These are phyloP conservation scores for Saturnispora gosingensis DNA, from an alignment of 805 yeast genomes.

Conservation along the genomic window DNA sequence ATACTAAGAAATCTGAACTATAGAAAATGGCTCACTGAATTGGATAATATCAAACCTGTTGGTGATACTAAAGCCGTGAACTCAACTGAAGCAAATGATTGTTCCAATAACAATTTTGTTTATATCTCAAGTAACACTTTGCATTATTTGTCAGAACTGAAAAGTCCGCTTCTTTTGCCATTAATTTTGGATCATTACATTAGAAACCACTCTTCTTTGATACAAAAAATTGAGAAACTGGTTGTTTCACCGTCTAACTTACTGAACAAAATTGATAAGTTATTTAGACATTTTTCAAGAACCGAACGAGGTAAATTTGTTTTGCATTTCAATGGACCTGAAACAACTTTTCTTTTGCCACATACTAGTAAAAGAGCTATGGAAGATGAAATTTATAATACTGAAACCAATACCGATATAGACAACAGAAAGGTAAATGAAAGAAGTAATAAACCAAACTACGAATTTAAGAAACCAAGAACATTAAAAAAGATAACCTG, in stretches of 20 bases:
- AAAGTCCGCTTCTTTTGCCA: background rate
- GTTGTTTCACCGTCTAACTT: background rate
- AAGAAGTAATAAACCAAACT: background rate
- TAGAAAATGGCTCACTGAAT: background rate
- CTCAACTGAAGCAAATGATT: background rate
- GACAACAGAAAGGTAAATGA: background rate
- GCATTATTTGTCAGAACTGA: slow-evolving; percentile 2
- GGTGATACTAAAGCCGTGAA: background rate
- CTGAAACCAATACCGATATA: background rate
- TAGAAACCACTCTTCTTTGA: background rate
- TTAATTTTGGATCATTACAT: background rate
- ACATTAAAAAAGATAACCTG: background rate
- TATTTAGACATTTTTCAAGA: slow-evolving; percentile 1
- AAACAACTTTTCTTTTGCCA: background rate
- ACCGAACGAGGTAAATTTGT: background rate
- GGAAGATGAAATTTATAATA: background rate
- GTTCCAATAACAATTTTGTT: background rate
- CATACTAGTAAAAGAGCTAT: background rate
- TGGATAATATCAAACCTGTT: background rate
- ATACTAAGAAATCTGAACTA: background rate
- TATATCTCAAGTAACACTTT: background rate
- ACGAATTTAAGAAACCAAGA: background rate
- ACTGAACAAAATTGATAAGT: background rate
- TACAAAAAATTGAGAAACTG: background rate
- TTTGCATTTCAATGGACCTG: slow-evolving; percentile 3